A percentile compares a stretch with the other conserved stretches of the same genome.
Evolutionary conservation across 2,329 filamentous ascomycete genomes (phyloP).

Genomic region (Amauroascus niger): DNA sequence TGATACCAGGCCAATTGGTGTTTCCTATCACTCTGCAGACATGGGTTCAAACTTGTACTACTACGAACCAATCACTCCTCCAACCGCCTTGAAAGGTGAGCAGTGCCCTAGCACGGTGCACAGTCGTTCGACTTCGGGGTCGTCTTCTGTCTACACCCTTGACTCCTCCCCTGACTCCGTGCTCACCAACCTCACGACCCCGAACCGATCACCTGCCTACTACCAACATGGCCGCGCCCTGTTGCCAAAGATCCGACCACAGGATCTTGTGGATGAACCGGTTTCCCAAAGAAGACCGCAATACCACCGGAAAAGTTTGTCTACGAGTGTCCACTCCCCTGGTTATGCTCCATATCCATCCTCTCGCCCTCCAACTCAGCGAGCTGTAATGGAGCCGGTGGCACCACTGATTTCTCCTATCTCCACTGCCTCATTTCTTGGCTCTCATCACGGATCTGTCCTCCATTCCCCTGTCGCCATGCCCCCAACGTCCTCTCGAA

Average conservation of each 20-base stretch:
- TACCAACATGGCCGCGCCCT: conserved; percentile 66
- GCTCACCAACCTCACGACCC: conserved; percentile 59
- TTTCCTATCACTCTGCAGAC: background rate
- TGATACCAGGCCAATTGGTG: background rate
- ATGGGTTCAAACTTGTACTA: conserved; percentile 32
- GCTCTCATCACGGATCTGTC: conserved; percentile 30
- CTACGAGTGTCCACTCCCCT: conserved; percentile 44
- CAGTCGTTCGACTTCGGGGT: conserved; percentile 54
- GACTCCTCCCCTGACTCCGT: conserved; percentile 61
- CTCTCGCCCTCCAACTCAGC: conserved; percentile 35
- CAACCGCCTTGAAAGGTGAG: conserved; percentile 26
- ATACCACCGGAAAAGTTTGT: conserved; percentile 46
- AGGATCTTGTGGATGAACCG: conserved; percentile 66
- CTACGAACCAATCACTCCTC: conserved; percentile 39
- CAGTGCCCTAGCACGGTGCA: conserved; percentile 36
- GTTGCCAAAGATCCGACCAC: conserved; percentile 74
- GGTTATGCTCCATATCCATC: conserved; percentile 43
- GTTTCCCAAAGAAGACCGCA: conserved; percentile 43
- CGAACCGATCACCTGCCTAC: conserved; percentile 60
- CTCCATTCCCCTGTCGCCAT: conserved; percentile 57
- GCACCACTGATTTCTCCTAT: conserved; percentile 40
- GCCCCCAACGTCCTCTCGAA: conserved; percentile 36
- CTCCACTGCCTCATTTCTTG: conserved; percentile 21
- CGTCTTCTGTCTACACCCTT: conserved; percentile 48
- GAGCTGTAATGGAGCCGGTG: conserved; percentile 39